Evolutionary conservation across 164 flowering plant species (phyloP).

Genomic region (Berberis thunbergii): DNA sequence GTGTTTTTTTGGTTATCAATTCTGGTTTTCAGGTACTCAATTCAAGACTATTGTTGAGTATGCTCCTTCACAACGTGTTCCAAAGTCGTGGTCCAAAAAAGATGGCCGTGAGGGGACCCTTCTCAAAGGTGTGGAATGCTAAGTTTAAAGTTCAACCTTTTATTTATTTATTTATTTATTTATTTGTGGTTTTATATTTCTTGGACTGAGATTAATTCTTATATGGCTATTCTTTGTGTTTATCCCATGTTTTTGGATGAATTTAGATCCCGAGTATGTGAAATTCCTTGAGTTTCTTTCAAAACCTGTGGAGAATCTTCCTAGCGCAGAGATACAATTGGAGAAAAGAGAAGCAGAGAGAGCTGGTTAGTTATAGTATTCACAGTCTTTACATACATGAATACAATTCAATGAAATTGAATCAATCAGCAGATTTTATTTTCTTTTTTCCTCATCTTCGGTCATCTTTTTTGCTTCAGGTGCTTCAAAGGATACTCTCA

Average conservation of each 20-base stretch:
- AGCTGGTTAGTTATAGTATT: constrained; percentile 45
- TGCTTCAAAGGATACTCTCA: constrained; percentile 56
- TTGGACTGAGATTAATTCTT: not conserved
- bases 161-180: too few relatives aligned
- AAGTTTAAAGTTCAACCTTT: not conserved
- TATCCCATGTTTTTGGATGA: not conserved
- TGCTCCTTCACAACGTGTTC: constrained; percentile 90
- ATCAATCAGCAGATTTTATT: not conserved
- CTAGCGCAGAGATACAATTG: constrained; percentile 90
- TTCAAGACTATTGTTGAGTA: constrained; percentile 73
- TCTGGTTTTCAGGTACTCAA: constrained; percentile 45
- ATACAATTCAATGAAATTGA: too few relatives aligned
- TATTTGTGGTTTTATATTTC: too few relatives aligned
- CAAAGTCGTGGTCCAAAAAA: constrained; percentile 56
- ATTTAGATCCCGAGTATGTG: constrained; percentile 74
- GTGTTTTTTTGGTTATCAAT: not conserved
- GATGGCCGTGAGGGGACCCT: constrained; percentile 95
- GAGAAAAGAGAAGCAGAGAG: constrained; percentile 86
- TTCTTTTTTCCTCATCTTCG: not conserved
- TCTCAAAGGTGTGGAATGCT: constrained; percentile 39
- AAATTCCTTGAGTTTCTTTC: constrained; percentile 77
- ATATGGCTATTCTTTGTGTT: not conserved
- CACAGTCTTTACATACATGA: not conserved
- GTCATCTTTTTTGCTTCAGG: constrained; percentile 25
- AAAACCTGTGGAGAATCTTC: constrained; percentile 91